A percentile compares a stretch with the other conserved stretches of the same genome.
Evolutionary conservation across 495 filamentous ascomycete genomes (phyloP).

Genomic region (Penicillium atrosanguineum): DNA sequence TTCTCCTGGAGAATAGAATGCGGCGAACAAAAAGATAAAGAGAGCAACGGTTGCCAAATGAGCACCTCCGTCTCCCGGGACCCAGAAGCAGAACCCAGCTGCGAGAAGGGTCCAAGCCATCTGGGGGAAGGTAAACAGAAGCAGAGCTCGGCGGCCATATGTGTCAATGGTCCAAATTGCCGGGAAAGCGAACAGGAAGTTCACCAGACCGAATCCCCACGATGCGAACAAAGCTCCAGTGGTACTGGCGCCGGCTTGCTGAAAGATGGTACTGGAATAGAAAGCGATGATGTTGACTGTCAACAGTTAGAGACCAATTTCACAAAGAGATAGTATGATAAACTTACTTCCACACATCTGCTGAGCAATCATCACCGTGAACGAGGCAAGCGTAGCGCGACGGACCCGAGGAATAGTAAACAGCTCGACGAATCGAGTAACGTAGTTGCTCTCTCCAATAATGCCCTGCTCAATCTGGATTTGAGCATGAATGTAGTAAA

Average conservation of each 20-base stretch:
- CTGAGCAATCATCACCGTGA: constrained; percentile 71
- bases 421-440: constrained; percentile 58
- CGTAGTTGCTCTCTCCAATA: constrained; percentile 48
- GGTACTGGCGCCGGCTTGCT: constrained; percentile 54
- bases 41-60: constrained; percentile 61
- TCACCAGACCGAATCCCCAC: constrained; percentile 78
- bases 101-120: constrained; percentile 80
- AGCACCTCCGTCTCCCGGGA: constrained; percentile 47
- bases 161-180: constrained; percentile 86
- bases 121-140: constrained; percentile 83
- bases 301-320: neutral
- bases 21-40: constrained; percentile 66
- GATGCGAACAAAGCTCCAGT: constrained; percentile 68
- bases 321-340: neutral
- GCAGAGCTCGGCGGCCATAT: constrained; percentile 71
- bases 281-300: constrained; percentile 68
- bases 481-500: constrained; percentile 65
- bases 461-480: constrained; percentile 51
- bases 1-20: constrained; percentile 68
- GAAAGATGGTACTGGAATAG: constrained; percentile 76
- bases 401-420: constrained; percentile 69
- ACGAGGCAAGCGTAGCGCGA: constrained; percentile 63
- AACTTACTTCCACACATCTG: constrained; percentile 78
- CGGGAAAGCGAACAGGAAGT: constrained; percentile 80
- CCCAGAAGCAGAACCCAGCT: constrained; percentile 68